Conservation (phyloP, 2,329 filamentous ascomycete genomes). For the Alternaria burnsii region DNA sequence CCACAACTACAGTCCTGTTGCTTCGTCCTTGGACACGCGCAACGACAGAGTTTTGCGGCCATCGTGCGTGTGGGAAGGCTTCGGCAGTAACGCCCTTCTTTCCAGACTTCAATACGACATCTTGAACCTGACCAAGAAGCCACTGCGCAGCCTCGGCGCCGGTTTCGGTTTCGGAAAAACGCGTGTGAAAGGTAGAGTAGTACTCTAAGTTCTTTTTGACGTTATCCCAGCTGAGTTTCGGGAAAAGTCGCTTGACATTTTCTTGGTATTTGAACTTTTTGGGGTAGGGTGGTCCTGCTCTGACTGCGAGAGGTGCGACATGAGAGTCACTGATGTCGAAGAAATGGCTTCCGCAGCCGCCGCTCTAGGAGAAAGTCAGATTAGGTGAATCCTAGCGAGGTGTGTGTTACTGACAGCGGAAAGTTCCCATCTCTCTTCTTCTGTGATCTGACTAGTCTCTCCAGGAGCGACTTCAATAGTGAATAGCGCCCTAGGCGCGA, state of each 20-base stretch:
- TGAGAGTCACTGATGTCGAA: constrained; percentile 35
- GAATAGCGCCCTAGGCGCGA: not conserved
- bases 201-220: constrained; percentile 7
- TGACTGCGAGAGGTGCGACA: constrained; percentile 25
- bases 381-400: not conserved
- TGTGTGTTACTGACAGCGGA: constrained; percentile 14
- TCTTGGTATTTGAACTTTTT: constrained; percentile 1
- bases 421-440: constrained; percentile 26
- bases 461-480: constrained; percentile 26
- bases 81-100: not conserved
- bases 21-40: constrained; percentile 85
- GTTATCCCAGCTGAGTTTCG: constrained; percentile 15
- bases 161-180: constrained; percentile 34
- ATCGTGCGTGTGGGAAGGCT: not conserved
- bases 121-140: constrained; percentile 77
- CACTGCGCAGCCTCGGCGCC: constrained; percentile 86
- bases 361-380: not conserved
- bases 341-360: constrained; percentile 27
- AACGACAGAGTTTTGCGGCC: constrained; percentile 80
- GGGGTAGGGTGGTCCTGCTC: constrained; percentile 32
- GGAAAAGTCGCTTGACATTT: not conserved
- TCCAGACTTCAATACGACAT: constrained; percentile 72
- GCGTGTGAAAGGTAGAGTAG: constrained; percentile 34
- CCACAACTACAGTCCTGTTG: constrained; percentile 83
- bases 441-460: constrained; percentile 24